phyloP scores from a whole-genome alignment of 2,329 filamentous ascomycete genomes.

The Cladosporium colombiae region DNA sequence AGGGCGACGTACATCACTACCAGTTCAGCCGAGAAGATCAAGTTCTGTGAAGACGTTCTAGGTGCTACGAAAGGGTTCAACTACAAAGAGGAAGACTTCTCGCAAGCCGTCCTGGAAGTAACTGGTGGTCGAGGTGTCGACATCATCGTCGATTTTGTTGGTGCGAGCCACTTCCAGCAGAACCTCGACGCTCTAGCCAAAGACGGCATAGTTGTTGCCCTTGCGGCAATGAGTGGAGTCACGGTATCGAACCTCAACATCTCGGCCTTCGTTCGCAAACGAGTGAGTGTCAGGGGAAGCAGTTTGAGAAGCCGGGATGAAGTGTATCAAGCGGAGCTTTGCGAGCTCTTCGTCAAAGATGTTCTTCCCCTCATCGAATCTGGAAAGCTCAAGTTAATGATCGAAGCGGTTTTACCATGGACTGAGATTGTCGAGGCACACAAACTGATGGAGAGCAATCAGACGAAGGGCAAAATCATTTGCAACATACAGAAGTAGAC shows the following conservation, averaged over 20 bases:
- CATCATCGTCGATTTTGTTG: background rate
- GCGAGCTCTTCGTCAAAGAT: background rate
- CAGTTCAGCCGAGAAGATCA: background rate
- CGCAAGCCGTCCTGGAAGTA: background rate
- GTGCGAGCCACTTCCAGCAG: background rate
- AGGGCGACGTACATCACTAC: background rate
- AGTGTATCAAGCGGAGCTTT: background rate
- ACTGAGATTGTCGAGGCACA: background rate
- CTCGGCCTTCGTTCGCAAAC: background rate
- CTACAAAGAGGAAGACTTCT: background rate
- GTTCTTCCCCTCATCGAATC: background rate
- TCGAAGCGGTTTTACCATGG: background rate
- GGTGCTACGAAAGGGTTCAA: background rate
- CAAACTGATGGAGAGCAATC: background rate
- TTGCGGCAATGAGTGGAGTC: background rate
- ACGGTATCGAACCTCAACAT: background rate
- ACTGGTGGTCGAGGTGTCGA: background rate
- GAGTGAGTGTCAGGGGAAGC: background rate
- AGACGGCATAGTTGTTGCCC: background rate
- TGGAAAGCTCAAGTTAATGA: background rate
- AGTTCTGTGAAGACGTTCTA: background rate
- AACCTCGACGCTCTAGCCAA: background rate
- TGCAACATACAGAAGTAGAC: background rate
- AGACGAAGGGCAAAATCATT: background rate
- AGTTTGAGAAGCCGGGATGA: background rate